Percentiles rank a stretch among this genome's conserved stretches.
These are phyloP conservation scores for Trypanosoma rangeli DNA, from an alignment of 208 protist genomes.

Conservation along the genomic window DNA sequence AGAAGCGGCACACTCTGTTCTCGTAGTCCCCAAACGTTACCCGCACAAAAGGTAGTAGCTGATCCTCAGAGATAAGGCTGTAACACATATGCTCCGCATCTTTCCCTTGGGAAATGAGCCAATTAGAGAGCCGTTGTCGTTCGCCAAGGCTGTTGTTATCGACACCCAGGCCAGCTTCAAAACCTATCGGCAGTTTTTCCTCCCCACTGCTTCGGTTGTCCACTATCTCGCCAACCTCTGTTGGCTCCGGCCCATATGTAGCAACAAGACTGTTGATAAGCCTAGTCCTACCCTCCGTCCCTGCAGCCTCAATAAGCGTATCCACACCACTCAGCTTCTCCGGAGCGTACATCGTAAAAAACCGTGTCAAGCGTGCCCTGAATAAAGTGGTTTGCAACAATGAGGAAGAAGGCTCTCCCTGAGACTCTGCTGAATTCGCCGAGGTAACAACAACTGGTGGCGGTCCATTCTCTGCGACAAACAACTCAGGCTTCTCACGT, in stretches of 20 bases:
- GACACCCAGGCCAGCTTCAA: not conserved
- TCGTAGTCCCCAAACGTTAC: constrained; percentile 20
- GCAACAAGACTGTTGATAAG: constrained; percentile 14
- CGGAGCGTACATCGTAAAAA: constrained; percentile 19
- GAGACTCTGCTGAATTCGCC: not conserved
- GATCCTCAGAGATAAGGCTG: constrained; percentile 1
- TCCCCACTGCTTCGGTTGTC: not conserved
- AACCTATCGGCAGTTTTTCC: not conserved
- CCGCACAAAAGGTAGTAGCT: constrained; percentile 19
- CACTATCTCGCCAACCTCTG: not conserved
- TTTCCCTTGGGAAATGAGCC: not conserved
- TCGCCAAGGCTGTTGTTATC: constrained; percentile 1
- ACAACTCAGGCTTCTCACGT: not conserved
- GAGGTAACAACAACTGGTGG: not conserved
- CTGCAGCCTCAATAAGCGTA: constrained; percentile 11
- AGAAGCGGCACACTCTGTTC: constrained; percentile 13
- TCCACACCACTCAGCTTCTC: constrained; percentile 26
- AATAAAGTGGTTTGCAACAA: not conserved
- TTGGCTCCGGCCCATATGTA: constrained; percentile 23
- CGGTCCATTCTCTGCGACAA: not conserved
- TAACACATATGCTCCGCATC: constrained; percentile 6
- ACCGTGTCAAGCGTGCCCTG: constrained; percentile 4
- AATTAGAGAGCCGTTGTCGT: constrained; percentile 1
- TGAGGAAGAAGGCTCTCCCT: not conserved
- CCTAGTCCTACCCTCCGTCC: not conserved